Conservation (phyloP, 1,139 yeast species). For the Kazachstania sp. region DNA sequence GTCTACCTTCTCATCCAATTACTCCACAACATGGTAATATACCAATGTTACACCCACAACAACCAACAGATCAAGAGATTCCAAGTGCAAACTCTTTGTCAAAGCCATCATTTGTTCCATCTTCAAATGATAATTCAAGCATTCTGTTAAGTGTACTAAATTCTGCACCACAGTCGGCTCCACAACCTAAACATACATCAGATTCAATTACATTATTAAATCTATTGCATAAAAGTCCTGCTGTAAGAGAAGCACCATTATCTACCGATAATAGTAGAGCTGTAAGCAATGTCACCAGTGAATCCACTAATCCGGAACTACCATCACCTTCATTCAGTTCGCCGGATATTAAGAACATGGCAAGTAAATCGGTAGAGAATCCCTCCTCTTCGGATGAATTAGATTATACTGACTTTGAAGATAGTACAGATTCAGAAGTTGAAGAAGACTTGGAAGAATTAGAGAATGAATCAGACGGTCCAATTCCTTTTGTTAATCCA, state of each 20-base stretch:
- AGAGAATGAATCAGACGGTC: not conserved
- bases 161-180: conserved; percentile 1
- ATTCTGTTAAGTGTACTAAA: conserved; percentile 18
- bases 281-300: not conserved
- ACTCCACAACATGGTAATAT: not conserved
- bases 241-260: not conserved
- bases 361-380: not conserved
- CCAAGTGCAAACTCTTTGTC: conserved; percentile 41
- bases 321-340: conserved; percentile 5
- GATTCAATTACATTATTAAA: conserved; percentile 6
- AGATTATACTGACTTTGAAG: conserved; percentile 9
- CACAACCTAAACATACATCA: not conserved
- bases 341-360: not conserved
- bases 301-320: conserved; percentile 1
- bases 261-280: not conserved
- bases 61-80: conserved; percentile 19
- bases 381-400: not conserved
- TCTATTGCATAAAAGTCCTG: conserved; percentile 2
- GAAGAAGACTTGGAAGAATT: conserved; percentile 5
- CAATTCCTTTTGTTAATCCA: conserved; percentile 12
- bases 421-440: conserved; percentile 8
- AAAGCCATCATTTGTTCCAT: conserved; percentile 34
- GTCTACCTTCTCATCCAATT: not conserved
- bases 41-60: conserved; percentile 7
- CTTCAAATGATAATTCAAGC: conserved; percentile 31